Percentiles rank a stretch among this genome's conserved stretches.
These are phyloP conservation scores for Saccharomycopsis vini DNA, from an alignment of 805 yeast genomes.

Conservation along the genomic window DNA sequence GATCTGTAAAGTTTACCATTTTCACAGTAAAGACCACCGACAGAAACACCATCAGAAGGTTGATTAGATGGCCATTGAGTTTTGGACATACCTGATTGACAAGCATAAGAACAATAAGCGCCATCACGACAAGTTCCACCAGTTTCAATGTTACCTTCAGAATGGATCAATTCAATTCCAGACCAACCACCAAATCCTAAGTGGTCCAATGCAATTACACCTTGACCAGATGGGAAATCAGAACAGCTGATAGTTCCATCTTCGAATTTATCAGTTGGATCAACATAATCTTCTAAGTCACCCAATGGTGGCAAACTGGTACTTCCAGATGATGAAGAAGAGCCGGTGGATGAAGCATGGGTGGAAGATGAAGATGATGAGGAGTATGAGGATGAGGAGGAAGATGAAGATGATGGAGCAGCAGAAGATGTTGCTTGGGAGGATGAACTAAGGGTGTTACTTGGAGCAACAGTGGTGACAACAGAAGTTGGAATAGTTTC, in stretches of 20 bases:
- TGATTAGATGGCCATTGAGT: slow-evolving; percentile 69
- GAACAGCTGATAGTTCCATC: slow-evolving; percentile 68
- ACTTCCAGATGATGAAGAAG: not conserved
- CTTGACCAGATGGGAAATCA: slow-evolving; percentile 66
- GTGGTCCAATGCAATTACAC: slow-evolving; percentile 56
- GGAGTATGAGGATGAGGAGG: slow-evolving; percentile 19
- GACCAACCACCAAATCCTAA: slow-evolving; percentile 45
- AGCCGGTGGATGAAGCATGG: slow-evolving; percentile 19
- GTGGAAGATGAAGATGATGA: slow-evolving; percentile 17
- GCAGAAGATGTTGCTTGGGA: slow-evolving; percentile 12
- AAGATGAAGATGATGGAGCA: slow-evolving; percentile 22
- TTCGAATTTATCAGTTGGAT: slow-evolving; percentile 45
- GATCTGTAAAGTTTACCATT: slow-evolving; percentile 58
- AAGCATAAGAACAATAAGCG: slow-evolving; percentile 67
- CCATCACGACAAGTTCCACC: slow-evolving; percentile 56
- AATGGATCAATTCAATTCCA: slow-evolving; percentile 37
- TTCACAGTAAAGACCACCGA: slow-evolving; percentile 61
- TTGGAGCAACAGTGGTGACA: slow-evolving; percentile 19
- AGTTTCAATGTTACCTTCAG: slow-evolving; percentile 48
- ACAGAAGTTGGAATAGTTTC: slow-evolving; percentile 19
- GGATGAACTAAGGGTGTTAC: slow-evolving; percentile 17
- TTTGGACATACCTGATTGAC: slow-evolving; percentile 74
- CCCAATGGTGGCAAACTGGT: slow-evolving; percentile 27
- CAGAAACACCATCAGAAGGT: slow-evolving; percentile 60
- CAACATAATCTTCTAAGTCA: slow-evolving; percentile 40